Percentiles rank a stretch among this genome's conserved stretches.
These are phyloP conservation scores for Balansia obtecta DNA, from an alignment of 2,329 filamentous ascomycete genomes.

Conservation along the genomic window DNA sequence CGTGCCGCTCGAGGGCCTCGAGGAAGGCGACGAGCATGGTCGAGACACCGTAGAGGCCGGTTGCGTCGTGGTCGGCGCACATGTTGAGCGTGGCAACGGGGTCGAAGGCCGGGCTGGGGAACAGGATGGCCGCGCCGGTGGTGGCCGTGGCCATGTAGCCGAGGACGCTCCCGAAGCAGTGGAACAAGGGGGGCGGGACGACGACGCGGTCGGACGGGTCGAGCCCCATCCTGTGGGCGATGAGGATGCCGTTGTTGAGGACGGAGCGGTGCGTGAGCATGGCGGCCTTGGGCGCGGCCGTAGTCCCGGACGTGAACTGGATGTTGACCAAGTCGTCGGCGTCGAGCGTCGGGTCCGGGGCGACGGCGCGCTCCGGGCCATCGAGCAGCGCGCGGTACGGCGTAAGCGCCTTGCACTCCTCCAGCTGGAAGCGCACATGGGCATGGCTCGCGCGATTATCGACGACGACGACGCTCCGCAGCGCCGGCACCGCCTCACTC, in stretches of 20 bases:
- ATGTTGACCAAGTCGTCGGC: constrained; percentile 76
- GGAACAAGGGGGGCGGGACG: constrained; percentile 76
- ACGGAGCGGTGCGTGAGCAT: constrained; percentile 79
- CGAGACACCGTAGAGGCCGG: constrained; percentile 72
- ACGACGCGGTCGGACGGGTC: constrained; percentile 62
- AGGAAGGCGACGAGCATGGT: constrained; percentile 92
- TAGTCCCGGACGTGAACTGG: constrained; percentile 95
- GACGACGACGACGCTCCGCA: constrained; percentile 61
- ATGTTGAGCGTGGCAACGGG: constrained; percentile 55
- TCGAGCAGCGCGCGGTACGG: constrained; percentile 30
- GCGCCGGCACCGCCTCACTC: constrained; percentile 46
- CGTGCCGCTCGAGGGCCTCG: constrained; percentile 50
- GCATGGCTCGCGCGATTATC: constrained; percentile 55
- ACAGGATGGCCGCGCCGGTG: constrained; percentile 64
- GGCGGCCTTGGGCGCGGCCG: constrained; percentile 79
- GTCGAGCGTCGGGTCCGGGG: constrained; percentile 33
- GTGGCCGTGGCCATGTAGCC: constrained; percentile 96
- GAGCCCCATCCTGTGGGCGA: constrained; percentile 76
- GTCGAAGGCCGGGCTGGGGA: constrained; percentile 80
- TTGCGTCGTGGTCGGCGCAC: constrained; percentile 40
- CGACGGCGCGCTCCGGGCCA: constrained; percentile 20
- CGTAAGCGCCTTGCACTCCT: constrained; percentile 28
- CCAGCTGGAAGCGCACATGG: constrained; percentile 30
- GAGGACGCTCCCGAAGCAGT: constrained; percentile 82
- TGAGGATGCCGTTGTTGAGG: constrained; percentile 80